These are phyloP conservation scores for Cadophora gregata DNA, from an alignment of 2,329 filamentous ascomycete species.

Conservation along the genomic window DNA sequence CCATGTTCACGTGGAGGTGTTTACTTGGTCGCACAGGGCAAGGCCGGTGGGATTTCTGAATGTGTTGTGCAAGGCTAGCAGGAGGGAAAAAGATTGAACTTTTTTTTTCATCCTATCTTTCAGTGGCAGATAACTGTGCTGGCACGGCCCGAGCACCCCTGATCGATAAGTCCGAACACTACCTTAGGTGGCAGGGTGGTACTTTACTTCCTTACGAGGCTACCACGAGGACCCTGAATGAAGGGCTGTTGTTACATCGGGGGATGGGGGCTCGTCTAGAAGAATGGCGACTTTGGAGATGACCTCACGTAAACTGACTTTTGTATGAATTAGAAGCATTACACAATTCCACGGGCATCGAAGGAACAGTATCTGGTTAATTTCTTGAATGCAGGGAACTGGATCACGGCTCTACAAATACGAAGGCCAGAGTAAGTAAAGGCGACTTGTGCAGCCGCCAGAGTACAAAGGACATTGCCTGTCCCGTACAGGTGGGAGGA, in stretches of 20 bases:
- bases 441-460: slow-evolving; percentile 8
- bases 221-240: background rate
- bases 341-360: too few relatives aligned
- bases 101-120: background rate
- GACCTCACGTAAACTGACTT: background rate
- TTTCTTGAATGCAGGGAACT: background rate
- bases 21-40: background rate
- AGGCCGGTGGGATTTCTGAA: background rate
- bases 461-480: background rate
- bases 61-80: too few relatives aligned
- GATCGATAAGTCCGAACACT: background rate
- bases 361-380: background rate
- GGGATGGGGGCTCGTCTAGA: background rate
- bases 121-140: background rate
- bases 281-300: background rate
- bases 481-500: background rate
- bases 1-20: background rate
- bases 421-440: background rate
- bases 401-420: background rate
- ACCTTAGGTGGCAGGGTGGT: too few relatives aligned
- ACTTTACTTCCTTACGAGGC: too few relatives aligned
- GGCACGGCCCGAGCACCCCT: slow-evolving; percentile 6
- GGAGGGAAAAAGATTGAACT: too few relatives aligned
- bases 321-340: background rate
- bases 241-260: background rate